Evolutionary conservation across 805 yeast species (phyloP).

Genomic region (Hanseniaspora guilliermondii): DNA sequence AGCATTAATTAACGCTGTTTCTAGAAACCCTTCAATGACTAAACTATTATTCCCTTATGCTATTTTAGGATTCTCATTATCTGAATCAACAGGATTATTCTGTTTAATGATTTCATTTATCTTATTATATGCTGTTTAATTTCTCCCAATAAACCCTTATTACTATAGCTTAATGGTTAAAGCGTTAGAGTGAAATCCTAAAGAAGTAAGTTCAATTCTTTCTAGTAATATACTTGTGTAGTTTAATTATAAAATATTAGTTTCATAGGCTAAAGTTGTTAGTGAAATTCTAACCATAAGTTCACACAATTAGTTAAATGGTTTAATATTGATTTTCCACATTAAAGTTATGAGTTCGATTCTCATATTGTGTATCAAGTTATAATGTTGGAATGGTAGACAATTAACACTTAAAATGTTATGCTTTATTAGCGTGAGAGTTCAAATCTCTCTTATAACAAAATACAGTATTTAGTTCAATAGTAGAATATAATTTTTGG

Average conservation of each 20-base stretch:
- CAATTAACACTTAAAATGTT: slow-evolving; percentile 5
- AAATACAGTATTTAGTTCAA: not conserved
- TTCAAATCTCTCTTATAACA: not conserved
- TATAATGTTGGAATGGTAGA: slow-evolving; percentile 5
- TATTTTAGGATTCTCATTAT: slow-evolving; percentile 14
- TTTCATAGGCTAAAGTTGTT: not conserved
- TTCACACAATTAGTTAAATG: not conserved
- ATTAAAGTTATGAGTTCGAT: not conserved
- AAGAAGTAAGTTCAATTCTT: slow-evolving; percentile 6
- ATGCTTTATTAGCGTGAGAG: not conserved
- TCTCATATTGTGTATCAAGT: not conserved
- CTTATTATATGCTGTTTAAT: slow-evolving; percentile 14
- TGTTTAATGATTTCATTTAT: slow-evolving; percentile 15
- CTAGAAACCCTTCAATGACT: slow-evolving; percentile 14
- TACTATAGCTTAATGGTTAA: slow-evolving; percentile 14
- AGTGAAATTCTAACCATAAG: too few species aligned
- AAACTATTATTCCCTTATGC: slow-evolving; percentile 13
- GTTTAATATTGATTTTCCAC: not conserved
- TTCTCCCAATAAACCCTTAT: not conserved
- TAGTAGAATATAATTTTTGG: not conserved
- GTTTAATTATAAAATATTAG: not conserved
- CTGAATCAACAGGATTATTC: slow-evolving; percentile 14
- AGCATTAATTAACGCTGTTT: slow-evolving; percentile 14
- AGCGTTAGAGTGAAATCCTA: slow-evolving; percentile 1
- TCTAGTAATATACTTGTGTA: not conserved